phyloP scores from a whole-genome alignment of 1,139 yeast genomes.

The Pichiaceae sp. region DNA sequence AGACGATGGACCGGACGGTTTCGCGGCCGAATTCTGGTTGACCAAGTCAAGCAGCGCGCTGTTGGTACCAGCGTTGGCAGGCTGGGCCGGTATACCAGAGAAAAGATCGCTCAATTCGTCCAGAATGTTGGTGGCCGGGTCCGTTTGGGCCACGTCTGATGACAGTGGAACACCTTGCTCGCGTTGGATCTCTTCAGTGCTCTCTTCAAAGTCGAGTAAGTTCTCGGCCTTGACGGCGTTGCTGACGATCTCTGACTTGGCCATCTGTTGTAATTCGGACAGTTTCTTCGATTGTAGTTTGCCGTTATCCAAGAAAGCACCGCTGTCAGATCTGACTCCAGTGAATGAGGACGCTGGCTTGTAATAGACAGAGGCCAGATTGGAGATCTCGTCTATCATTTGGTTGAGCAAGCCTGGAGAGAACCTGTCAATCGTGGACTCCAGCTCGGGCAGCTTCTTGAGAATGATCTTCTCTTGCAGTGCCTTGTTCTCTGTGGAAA shows the following conservation, averaged over 20 bases:
- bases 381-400: constrained; percentile 68
- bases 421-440: constrained; percentile 63
- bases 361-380: constrained; percentile 84
- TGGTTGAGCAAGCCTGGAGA: constrained; percentile 62
- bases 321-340: constrained; percentile 30
- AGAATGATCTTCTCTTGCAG: constrained; percentile 45
- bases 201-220: constrained; percentile 76
- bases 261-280: constrained; percentile 71
- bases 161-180: constrained; percentile 8
- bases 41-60: not conserved
- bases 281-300: constrained; percentile 30
- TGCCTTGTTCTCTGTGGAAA: constrained; percentile 39
- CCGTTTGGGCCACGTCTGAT: constrained; percentile 1
- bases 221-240: constrained; percentile 66
- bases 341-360: constrained; percentile 70
- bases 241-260: constrained; percentile 66
- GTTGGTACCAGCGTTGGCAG: constrained; percentile 6
- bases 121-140: constrained; percentile 25
- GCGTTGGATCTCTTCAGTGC: constrained; percentile 29
- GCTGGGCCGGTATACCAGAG: constrained; percentile 24
- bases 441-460: constrained; percentile 61
- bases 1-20: not conserved
- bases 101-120: constrained; percentile 68
- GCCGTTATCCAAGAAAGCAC: constrained; percentile 13
- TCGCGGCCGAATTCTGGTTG: not conserved